These are phyloP conservation scores for Penicillium sp. DNA, from an alignment of 2,329 filamentous ascomycete genomes.

Conservation along the genomic window DNA sequence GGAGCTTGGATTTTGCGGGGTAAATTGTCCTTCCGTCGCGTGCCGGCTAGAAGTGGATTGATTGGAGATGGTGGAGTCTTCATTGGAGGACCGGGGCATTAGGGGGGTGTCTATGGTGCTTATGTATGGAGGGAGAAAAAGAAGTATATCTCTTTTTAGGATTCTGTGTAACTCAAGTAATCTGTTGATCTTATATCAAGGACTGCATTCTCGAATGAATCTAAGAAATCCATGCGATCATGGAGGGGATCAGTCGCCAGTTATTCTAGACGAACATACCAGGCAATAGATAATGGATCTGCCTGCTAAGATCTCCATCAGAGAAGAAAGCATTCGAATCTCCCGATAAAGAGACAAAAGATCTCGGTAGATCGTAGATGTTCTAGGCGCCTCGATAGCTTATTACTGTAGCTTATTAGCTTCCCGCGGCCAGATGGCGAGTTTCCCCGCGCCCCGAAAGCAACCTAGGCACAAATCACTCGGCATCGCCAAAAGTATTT, in stretches of 20 bases:
- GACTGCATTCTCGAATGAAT: neutral
- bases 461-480: neutral
- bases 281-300: neutral
- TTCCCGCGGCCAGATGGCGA: neutral
- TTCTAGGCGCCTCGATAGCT: neutral
- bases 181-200: neutral
- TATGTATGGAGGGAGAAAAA: neutral
- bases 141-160: neutral
- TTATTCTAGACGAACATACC: neutral
- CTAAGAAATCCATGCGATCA: neutral
- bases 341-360: neutral
- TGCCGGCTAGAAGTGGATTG: neutral
- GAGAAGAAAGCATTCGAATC: neutral
- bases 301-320: neutral
- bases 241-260: neutral
- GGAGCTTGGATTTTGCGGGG: constrained; percentile 6
- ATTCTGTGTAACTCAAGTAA: neutral
- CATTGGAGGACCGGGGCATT: neutral
- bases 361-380: neutral
- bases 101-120: neutral
- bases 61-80: neutral
- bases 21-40: constrained; percentile 3
- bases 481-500: neutral
- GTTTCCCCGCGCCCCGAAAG: constrained; percentile 4
- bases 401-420: too few species aligned